These are phyloP conservation scores for Leccinum angustisporum DNA, from an alignment of 1,284 basidiomycete genomes.

Conservation along the genomic window DNA sequence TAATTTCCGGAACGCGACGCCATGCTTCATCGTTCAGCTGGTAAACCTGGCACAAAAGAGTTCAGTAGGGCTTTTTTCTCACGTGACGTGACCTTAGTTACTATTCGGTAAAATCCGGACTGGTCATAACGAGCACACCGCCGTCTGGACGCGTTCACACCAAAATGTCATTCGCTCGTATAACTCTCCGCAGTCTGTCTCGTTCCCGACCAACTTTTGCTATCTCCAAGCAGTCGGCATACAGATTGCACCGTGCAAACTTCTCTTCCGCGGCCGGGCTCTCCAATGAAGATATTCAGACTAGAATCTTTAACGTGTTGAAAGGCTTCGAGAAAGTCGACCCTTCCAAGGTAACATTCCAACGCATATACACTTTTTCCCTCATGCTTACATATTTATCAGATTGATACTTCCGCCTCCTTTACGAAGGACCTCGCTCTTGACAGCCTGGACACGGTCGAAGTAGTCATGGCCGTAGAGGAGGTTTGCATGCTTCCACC, in stretches of 20 bases:
- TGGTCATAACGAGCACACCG: not conserved
- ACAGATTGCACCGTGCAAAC: slow-evolving; percentile 45
- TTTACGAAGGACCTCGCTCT: slow-evolving; percentile 91
- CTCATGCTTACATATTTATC: slow-evolving; percentile 9
- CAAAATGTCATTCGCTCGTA: slow-evolving; percentile 53
- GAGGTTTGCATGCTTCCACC: slow-evolving; percentile 60
- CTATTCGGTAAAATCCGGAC: slow-evolving; percentile 29
- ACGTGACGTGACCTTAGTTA: slow-evolving; percentile 5
- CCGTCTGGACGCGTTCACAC: slow-evolving; percentile 20
- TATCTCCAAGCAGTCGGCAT: slow-evolving; percentile 33
- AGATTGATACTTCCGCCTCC: slow-evolving; percentile 76
- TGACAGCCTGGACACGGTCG: slow-evolving; percentile 96
- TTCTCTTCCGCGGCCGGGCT: slow-evolving; percentile 82
- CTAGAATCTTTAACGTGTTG: slow-evolving; percentile 85
- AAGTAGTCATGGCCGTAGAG: slow-evolving; percentile 99
- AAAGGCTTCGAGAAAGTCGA: slow-evolving; percentile 97
- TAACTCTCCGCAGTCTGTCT: slow-evolving; percentile 43
- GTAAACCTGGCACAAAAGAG: not conserved
- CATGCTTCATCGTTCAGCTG: slow-evolving; percentile 77
- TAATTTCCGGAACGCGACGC: slow-evolving; percentile 85
- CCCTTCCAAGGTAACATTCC: slow-evolving; percentile 63
- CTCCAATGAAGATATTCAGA: slow-evolving; percentile 74
- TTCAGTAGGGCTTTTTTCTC: not conserved
- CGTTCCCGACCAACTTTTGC: slow-evolving; percentile 38
- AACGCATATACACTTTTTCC: slow-evolving; percentile 10